phyloP scores from a whole-genome alignment of 768 basidiomycete genomes.

The Paxillus involutus region DNA sequence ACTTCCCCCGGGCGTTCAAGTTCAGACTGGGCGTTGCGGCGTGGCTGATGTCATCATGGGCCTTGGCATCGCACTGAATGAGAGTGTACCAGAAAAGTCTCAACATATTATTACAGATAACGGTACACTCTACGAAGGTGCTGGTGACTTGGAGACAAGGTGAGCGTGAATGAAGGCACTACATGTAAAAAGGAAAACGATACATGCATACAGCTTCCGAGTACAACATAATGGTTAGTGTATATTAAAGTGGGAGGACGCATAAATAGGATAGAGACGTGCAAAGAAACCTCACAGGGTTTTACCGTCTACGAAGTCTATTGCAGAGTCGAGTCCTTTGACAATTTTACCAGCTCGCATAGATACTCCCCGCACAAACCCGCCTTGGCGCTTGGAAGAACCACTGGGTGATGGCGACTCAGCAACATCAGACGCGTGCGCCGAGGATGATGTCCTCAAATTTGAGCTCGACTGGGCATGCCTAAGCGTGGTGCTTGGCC shows the following conservation, averaged over 20 bases:
- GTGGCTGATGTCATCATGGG: too few relatives aligned
- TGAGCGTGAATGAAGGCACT: not conserved
- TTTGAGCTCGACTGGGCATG: conserved; percentile 28
- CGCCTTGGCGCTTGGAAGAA: conserved; percentile 23
- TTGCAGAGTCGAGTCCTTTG: conserved; percentile 37
- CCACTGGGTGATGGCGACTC: conserved; percentile 20
- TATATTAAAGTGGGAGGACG: not conserved
- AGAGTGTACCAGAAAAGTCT: not conserved
- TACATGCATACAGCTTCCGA: not conserved
- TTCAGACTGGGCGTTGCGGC: too few relatives aligned
- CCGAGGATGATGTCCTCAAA: conserved; percentile 13
- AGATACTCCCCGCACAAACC: conserved; percentile 34
- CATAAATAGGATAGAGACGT: not conserved
- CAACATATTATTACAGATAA: not conserved
- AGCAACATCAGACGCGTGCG: conserved; percentile 11
- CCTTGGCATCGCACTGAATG: too few relatives aligned
- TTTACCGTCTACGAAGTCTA: conserved; percentile 40
- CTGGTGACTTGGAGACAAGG: too few relatives aligned
- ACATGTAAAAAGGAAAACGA: not conserved
- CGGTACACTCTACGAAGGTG: not conserved
- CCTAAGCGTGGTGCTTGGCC: conserved; percentile 11
- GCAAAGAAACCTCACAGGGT: not conserved
- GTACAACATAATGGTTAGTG: not conserved
- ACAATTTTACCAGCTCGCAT: conserved; percentile 37
- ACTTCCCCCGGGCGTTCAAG: too few relatives aligned